A percentile compares a stretch with the other conserved stretches of the same genome.
Evolutionary conservation across 441 rosid species (phyloP).

Genomic region (Populus tomentosa): DNA sequence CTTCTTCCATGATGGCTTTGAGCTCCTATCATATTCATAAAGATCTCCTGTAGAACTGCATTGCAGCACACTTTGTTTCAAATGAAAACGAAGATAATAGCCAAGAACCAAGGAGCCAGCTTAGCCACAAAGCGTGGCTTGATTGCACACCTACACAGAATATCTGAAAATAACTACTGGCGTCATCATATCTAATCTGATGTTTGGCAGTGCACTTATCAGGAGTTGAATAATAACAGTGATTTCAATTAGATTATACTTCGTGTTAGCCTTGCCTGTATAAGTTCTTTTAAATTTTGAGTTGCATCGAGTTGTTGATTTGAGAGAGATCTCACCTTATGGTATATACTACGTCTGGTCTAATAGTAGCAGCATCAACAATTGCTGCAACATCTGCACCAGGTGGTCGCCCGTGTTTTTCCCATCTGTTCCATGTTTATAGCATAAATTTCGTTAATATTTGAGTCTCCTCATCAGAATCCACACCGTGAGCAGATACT

Average conservation of each 20-base stretch:
- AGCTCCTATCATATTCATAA: slow-evolving; percentile 55
- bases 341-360: slow-evolving; percentile 46
- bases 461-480: slow-evolving; percentile 24
- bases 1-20: slow-evolving; percentile 74
- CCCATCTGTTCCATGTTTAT: slow-evolving; percentile 55
- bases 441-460: slow-evolving; percentile 26
- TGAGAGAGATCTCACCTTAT: slow-evolving; percentile 39
- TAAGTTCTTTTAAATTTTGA: neutral
- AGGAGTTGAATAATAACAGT: too few species aligned
- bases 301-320: neutral
- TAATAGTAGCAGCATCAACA: slow-evolving; percentile 43
- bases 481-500: slow-evolving; percentile 21
- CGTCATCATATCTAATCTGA: neutral
- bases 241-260: neutral
- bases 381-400: slow-evolving; percentile 62
- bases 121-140: too few species aligned
- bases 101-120: too few species aligned
- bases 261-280: neutral
- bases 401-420: slow-evolving; percentile 59
- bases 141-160: neutral
- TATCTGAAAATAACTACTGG: neutral
- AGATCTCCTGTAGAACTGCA: slow-evolving; percentile 66
- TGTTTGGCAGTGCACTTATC: neutral
- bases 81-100: neutral
- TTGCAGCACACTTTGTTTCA: slow-evolving; percentile 2